phyloP scores from a whole-genome alignment of 805 yeast genomes.

The Candida qinlingensis region DNA sequence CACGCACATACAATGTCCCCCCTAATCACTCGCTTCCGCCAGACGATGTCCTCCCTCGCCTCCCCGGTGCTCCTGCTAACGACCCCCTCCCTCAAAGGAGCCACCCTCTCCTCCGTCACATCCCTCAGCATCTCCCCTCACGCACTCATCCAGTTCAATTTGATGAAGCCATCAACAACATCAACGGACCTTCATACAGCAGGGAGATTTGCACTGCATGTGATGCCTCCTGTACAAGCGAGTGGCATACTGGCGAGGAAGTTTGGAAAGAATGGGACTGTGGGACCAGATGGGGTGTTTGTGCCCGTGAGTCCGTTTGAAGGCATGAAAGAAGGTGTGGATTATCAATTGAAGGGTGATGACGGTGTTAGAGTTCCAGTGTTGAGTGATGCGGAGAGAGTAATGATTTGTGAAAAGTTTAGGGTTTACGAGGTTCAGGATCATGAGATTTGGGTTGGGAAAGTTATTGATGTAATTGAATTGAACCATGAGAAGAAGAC shows the following conservation, averaged over 20 bases:
- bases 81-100: slow-evolving; percentile 54
- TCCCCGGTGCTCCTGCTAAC: slow-evolving; percentile 58
- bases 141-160: slow-evolving; percentile 79
- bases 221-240: no score
- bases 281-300: slow-evolving; percentile 6
- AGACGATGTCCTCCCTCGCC: slow-evolving; percentile 42
- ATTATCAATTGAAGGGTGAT: slow-evolving; percentile 25
- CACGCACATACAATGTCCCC: background rate
- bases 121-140: slow-evolving; percentile 74
- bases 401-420: slow-evolving; percentile 54
- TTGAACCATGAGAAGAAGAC: slow-evolving; percentile 29
- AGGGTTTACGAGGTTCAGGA: slow-evolving; percentile 59
- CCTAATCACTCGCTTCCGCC: slow-evolving; percentile 20
- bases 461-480: slow-evolving; percentile 53
- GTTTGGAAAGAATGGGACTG: slow-evolving; percentile 49
- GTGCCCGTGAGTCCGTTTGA: slow-evolving; percentile 43
- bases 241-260: slow-evolving; percentile 44
- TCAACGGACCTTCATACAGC: slow-evolving; percentile 57
- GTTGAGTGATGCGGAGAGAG: slow-evolving; percentile 47
- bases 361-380: slow-evolving; percentile 38
- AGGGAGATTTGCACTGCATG: slow-evolving; percentile 63
- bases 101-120: slow-evolving; percentile 81
- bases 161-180: slow-evolving; percentile 83
- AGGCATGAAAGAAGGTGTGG: slow-evolving; percentile 29
- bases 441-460: slow-evolving; percentile 89